Evolutionary conservation across 768 basidiomycete genomes (phyloP).

Genomic region (Tephrocybe sp.): DNA sequence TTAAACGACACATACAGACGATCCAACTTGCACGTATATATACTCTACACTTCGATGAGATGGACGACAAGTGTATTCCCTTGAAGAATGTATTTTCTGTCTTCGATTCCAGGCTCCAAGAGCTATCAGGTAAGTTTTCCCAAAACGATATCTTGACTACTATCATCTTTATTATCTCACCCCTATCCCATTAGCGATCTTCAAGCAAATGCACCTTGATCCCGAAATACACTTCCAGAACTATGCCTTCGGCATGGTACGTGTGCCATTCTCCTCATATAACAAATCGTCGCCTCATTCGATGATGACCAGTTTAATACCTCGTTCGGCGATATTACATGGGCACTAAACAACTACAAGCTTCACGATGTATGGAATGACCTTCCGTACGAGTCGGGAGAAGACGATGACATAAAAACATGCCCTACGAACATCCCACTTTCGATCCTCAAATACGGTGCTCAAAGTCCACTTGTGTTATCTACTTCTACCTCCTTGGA

Average conservation of each 20-base stretch:
- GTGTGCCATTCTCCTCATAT: background rate
- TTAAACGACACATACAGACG: background rate
- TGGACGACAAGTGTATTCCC: background rate
- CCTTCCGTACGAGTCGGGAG: background rate
- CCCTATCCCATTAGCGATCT: background rate
- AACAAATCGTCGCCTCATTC: background rate
- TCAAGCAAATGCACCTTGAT: constrained; percentile 1
- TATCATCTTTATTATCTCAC: background rate
- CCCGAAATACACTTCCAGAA: background rate
- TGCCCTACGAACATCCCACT: background rate
- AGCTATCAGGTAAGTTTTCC: background rate
- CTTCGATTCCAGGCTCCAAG: background rate
- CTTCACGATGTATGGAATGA: background rate
- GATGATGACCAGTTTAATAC: background rate
- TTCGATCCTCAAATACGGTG: background rate
- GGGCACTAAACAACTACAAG: background rate
- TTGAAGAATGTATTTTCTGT: background rate
- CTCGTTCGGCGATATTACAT: background rate
- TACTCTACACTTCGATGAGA: background rate
- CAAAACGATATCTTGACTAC: background rate
- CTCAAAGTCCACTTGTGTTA: background rate
- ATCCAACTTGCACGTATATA: background rate
- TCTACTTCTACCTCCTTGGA: background rate
- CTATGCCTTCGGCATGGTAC: constrained; percentile 6
- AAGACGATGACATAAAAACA: background rate